Base-by-base conservation (phyloP, 2,329 filamentous ascomycete genomes). In the Pyricularia sp. region DNA sequence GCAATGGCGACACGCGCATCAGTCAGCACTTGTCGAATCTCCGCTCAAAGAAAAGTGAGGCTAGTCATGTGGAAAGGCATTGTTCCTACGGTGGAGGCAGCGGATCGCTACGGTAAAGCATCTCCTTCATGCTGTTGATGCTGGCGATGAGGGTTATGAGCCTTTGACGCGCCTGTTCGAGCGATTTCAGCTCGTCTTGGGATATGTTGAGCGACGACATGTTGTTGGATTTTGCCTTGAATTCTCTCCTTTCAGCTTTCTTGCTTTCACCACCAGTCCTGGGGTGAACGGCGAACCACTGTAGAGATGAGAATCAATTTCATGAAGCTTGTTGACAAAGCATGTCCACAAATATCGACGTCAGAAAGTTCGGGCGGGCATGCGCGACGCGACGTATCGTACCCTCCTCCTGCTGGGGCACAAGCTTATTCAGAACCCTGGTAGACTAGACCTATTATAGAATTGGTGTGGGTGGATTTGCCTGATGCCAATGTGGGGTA, bases 161-260 rank as follows among this genome's bases (percentile, higher is more conserved):
- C 31, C 89, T 85, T 74, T 89, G 86, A 59, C 91, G 86, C 31
- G 88, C 88, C 78, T 90, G 86, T 74, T 94, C 91, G 30, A 94
- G 84, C 59, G 86, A 83, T 78, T 90, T 91, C 72, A 88, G 80
- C 77, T 90, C 87, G 25, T 89, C 87, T 31, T 82, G 81, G 42
- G 81, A 82, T 33, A 88, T 78, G 36, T 82, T 81, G n/a, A 88
- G 79, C 23, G 81, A 80, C 23, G 80, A 75, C 79, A 80, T 79
- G 66, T 4, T 69, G 30, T 50, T n/a, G 5, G n/a, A n/a, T n/a
- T 50, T 5, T n/a, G 17, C 17, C 12, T 36, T 36, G 12, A 2
- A 4, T 36, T n/a, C 42, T 7, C 42, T 50, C 5, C 7, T n/a
- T 50, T 2, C 33, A 1, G 33, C 33, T 36, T 36, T 36, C 4